phyloP scores from a whole-genome alignment of 768 basidiomycete genomes.

The Mycena albidolilacea region DNA sequence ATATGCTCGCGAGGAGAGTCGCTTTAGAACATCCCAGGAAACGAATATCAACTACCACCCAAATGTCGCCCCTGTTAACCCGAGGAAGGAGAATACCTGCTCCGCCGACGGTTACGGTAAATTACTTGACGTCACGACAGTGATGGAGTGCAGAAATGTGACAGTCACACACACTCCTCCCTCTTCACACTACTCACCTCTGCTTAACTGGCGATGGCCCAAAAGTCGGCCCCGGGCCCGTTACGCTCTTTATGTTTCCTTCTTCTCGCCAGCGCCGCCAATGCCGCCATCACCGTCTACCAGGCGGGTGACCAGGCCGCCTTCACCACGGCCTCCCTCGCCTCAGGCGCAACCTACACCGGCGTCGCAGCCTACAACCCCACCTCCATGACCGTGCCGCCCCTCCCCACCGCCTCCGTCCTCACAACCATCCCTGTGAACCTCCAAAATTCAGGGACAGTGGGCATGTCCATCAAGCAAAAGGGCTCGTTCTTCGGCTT shows the following conservation, averaged over 20 bases:
- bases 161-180: neutral
- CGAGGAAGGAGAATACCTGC: too few species aligned
- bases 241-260: neutral
- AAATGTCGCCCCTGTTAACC: too few species aligned
- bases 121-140: too few species aligned
- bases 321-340: neutral
- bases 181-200: too few species aligned
- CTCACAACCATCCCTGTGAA: conserved; percentile 62
- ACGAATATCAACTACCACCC: too few species aligned
- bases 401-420: conserved; percentile 62
- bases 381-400: conserved; percentile 62
- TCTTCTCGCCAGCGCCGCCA: neutral
- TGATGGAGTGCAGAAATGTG: too few species aligned
- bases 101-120: too few species aligned
- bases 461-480: conserved; percentile 54
- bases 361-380: conserved; percentile 70
- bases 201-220: too few species aligned
- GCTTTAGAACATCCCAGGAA: too few species aligned
- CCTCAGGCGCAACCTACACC: conserved; percentile 51
- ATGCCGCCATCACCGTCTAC: neutral
- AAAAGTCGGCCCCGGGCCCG: neutral
- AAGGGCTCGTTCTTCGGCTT: conserved; percentile 67
- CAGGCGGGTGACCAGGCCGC: neutral
- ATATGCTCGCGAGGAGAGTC: too few species aligned
- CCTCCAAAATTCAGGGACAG: conserved; percentile 53